Evolutionary conservation across 306 rosid species (phyloP), one percentile per base, ranked within the genome.

Genomic region (Biancaea sappan): DNA sequence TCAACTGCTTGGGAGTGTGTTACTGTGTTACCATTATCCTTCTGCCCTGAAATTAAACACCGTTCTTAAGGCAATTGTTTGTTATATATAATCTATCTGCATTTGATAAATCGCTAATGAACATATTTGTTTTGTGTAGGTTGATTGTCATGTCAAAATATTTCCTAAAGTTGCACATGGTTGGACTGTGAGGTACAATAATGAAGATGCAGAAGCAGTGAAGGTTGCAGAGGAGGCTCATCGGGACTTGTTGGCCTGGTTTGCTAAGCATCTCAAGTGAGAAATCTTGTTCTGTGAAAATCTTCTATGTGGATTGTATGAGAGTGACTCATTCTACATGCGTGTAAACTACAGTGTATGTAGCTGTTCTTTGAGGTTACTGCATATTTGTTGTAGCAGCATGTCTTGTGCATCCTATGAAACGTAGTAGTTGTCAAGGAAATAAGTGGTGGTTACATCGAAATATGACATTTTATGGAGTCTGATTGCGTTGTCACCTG

Each of bases 201-300:
- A 14, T 2, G 83, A 76, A 66, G 85, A 83, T 57, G 78, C 82
- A 65, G 74, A 75, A 13, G 86, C 84, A 16, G 79, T 80, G 59
- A 76, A 85, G 75, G 71, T 53, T n/a, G 92, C 92, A 7, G 86
- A 85, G 19, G 88, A 85, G 66, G 80, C 90, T 40, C 82, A 81
- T 77, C 76, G 61, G 69, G 73, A 76, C 81, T 15, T 81, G 78
- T 18, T 83, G 50, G 64, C 68, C 26, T 88, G 92, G 89, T 57
- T 85, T 61, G 52, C 21, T 8, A 85, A 77, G 65, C 37, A 75
- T 76, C 64, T 83, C 0, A 81, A 85, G 70, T 78, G 65, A 80
- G 65, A 44, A 26, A 58, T 24, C 13, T 67, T 68, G 70, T n/a
- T 32, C 34, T 76, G 29, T 13, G 60, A 18, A 19, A 16, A 40